Evolutionary conservation across 2,329 filamentous ascomycete genomes (phyloP).

Genomic region (Canariomyces notabilis): DNA sequence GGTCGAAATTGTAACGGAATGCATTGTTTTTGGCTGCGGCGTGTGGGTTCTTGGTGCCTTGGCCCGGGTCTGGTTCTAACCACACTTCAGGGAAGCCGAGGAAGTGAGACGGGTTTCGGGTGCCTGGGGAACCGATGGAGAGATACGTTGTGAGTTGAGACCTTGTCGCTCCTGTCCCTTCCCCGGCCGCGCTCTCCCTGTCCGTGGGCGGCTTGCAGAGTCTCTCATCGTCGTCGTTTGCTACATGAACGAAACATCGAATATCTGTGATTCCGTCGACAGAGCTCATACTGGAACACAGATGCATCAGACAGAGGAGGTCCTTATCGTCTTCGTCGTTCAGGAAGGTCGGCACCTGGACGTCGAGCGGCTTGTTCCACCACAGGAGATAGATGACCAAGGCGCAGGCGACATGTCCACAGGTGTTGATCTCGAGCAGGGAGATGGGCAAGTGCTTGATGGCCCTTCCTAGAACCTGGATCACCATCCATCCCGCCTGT

Average conservation of each 20-base stretch:
- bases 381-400: constrained; percentile 9
- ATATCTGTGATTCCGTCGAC: constrained; percentile 7
- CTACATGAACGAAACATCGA: constrained; percentile 8
- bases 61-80: background rate
- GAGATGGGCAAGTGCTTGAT: constrained; percentile 6
- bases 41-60: too few relatives aligned
- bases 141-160: constrained; percentile 1
- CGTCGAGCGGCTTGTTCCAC: constrained; percentile 12
- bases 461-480: constrained; percentile 4
- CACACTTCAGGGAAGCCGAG: constrained; percentile 4
- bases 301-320: constrained; percentile 7
- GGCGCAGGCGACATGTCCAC: constrained; percentile 9
- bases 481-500: constrained; percentile 8
- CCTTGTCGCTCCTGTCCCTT: too few relatives aligned
- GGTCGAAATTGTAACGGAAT: too few relatives aligned
- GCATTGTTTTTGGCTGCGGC: too few relatives aligned
- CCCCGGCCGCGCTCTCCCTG: background rate
- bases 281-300: constrained; percentile 1
- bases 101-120: background rate
- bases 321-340: background rate
- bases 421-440: constrained; percentile 10
- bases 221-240: background rate
- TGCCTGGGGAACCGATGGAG: constrained; percentile 7
- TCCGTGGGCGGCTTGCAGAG: background rate
- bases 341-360: constrained; percentile 5